These are phyloP conservation scores for Draba incana DNA, from an alignment of 345 rosid species.

Conservation along the genomic window DNA sequence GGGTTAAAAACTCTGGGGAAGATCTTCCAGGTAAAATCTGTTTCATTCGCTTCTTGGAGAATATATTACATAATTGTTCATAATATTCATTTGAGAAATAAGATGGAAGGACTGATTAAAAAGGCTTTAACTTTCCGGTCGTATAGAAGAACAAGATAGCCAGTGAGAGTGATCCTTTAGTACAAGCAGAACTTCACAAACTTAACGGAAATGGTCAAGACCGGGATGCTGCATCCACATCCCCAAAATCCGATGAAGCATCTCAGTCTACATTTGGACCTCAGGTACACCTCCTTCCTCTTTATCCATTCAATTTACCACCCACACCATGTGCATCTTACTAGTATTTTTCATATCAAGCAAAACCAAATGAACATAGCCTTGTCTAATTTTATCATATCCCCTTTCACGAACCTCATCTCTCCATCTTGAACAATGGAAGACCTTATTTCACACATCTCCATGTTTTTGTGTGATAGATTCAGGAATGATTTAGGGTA, in stretches of 20 bases:
- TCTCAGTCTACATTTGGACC: constrained; percentile 46
- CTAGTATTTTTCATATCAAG: constrained; percentile 19
- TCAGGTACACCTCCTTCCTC: constrained; percentile 55
- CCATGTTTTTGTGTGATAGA: too few relatives aligned
- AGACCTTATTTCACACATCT: too few relatives aligned
- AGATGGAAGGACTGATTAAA: constrained; percentile 16
- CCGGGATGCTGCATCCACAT: constrained; percentile 49
- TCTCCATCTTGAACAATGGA: too few relatives aligned
- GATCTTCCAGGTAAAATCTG: constrained; percentile 78
- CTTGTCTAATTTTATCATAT: too few relatives aligned
- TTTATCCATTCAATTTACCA: constrained; percentile 17
- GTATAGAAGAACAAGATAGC: constrained; percentile 68
- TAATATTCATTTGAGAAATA: constrained; percentile 16
- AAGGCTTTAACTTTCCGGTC: constrained; percentile 20
- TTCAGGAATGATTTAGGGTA: too few relatives aligned
- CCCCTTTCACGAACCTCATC: too few relatives aligned
- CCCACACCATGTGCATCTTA: constrained; percentile 1
- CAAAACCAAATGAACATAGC: background rate
- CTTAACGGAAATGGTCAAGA: constrained; percentile 63
- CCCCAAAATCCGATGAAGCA: constrained; percentile 60
- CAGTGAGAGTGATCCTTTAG: constrained; percentile 62
- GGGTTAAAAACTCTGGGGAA: constrained; percentile 92
- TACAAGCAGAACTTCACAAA: constrained; percentile 46
- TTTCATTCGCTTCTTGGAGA: constrained; percentile 10
- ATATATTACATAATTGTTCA: constrained; percentile 7